Base-by-base conservation (phyloP, 441 rosid genomes). In the Hypseocharis bilobata region DNA sequence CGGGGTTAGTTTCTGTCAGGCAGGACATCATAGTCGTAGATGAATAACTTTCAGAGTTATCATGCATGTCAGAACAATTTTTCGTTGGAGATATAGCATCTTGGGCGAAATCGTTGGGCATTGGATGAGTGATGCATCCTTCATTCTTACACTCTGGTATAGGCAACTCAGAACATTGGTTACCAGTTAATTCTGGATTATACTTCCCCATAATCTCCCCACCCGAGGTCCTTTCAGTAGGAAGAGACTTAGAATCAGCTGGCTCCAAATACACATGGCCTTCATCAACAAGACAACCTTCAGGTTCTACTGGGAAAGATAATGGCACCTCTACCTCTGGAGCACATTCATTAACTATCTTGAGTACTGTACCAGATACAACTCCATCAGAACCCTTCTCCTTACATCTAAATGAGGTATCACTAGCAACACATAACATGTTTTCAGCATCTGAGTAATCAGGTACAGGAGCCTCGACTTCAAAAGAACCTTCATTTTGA, bases 201-300 rank as follows among this genome's bases (percentile, higher is more conserved):
- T 69, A 74, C 30, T 70, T 80, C 40, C 55, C 25, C 58, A 73
- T 67, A 54, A 51, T 65, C 70, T 82, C 80, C 72, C 74, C 73
- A 60, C 57, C 70, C 29, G 81, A 76, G 59, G 52, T 74, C 64
- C 69, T 69, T 56, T 11, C 23, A 25, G 49, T 74, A 76, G 32
- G 20, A 68, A 60, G 70, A 51, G 63, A 44, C 51, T 58, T 30
- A 56, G 67, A 60, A 34, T 30, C 61, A 14, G 70, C 60, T 69
- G 51, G 65, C 59, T 73, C 76, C 63, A 26, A 47, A n/a, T 54
- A 47, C 28, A 76, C 80, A 66, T 60, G 13, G 23, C 6, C 57
- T 52, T 52, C 47, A 42, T 42, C 19, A 60, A 71, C 66, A 38
- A 44, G 25, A 69, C 83, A 72, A 44, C 63, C 25, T 52, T 67